A percentile compares a stretch with the other conserved stretches of the same genome.
phyloP scores from a whole-genome alignment of 768 basidiomycete species.

The Pleurotus sapidus region DNA sequence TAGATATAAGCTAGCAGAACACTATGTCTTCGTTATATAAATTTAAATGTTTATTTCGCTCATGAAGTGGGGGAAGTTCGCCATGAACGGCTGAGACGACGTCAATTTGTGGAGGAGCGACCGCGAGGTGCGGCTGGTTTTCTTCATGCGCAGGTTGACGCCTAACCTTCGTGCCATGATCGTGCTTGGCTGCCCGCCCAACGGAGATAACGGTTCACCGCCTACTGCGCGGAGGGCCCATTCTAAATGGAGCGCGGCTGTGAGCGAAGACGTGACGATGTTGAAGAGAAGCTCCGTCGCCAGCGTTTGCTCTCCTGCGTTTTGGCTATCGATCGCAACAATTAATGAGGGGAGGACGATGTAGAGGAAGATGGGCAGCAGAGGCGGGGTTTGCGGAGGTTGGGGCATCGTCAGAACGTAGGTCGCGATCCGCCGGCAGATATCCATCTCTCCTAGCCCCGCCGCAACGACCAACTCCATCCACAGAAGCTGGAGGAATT shows the following conservation, averaged over 20 bases:
- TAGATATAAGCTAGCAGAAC: not conserved
- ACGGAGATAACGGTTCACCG: constrained; percentile 42
- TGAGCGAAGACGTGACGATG: constrained; percentile 63
- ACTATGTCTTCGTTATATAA: not conserved
- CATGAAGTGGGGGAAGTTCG: constrained; percentile 73
- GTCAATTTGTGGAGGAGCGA: constrained; percentile 58
- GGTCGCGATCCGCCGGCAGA: constrained; percentile 61
- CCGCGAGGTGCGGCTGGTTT: constrained; percentile 45
- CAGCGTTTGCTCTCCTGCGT: constrained; percentile 48
- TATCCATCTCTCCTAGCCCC: constrained; percentile 57
- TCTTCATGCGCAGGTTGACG: constrained; percentile 52
- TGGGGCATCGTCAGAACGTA: constrained; percentile 68
- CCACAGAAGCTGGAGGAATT: constrained; percentile 72
- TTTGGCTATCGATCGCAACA: constrained; percentile 49
- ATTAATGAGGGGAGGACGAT: constrained; percentile 64
- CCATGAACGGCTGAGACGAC: constrained; percentile 61
- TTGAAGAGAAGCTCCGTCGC: constrained; percentile 63
- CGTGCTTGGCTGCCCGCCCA: constrained; percentile 58
- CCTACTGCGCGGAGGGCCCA: constrained; percentile 57
- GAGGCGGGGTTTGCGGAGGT: constrained; percentile 44
- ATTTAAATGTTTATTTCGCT: constrained; percentile 27
- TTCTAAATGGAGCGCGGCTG: constrained; percentile 68
- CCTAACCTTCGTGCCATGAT: constrained; percentile 67
- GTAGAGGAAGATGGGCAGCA: constrained; percentile 74
- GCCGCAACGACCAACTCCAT: constrained; percentile 53